Evolutionary conservation across 176 grass and related monocot genomes (phyloP).

Genomic region (Triticum timopheevii): DNA sequence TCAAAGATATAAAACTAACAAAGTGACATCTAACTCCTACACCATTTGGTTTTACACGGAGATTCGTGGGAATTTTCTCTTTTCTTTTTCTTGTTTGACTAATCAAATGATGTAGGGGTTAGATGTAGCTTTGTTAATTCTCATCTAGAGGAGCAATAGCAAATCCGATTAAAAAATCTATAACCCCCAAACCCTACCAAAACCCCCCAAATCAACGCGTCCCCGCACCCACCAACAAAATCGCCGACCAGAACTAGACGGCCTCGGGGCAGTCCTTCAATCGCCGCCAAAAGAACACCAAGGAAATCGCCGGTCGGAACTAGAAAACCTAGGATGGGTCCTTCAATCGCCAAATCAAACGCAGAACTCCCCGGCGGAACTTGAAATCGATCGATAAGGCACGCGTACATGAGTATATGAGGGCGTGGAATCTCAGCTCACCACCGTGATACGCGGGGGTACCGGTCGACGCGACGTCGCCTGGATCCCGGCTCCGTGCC

Average conservation of each 20-base stretch:
- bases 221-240: not conserved
- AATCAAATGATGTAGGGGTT: too few relatives aligned
- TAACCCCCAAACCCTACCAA: slow-evolving; percentile 16
- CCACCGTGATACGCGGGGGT: not conserved
- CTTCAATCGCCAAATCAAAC: not conserved
- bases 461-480: too few relatives aligned
- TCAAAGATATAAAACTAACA: not conserved
- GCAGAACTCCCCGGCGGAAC: not conserved
- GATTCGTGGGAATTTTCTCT: too few relatives aligned
- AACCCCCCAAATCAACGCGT: not conserved
- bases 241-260: not conserved
- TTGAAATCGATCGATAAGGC: not conserved
- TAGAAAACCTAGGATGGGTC: not conserved
- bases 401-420: not conserved
- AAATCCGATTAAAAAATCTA: not conserved
- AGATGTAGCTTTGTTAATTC: too few relatives aligned
- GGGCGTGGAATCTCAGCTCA: not conserved
- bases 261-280: not conserved
- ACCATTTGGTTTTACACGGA: too few relatives aligned
- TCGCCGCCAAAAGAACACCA: not conserved
- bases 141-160: too few relatives aligned
- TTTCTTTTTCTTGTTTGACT: too few relatives aligned
- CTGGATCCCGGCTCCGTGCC: not conserved
- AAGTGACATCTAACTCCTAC: too few relatives aligned
- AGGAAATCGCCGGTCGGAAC: not conserved